Conservation (phyloP, 257 asterid genomes). For the Solanum chmielewskii region DNA sequence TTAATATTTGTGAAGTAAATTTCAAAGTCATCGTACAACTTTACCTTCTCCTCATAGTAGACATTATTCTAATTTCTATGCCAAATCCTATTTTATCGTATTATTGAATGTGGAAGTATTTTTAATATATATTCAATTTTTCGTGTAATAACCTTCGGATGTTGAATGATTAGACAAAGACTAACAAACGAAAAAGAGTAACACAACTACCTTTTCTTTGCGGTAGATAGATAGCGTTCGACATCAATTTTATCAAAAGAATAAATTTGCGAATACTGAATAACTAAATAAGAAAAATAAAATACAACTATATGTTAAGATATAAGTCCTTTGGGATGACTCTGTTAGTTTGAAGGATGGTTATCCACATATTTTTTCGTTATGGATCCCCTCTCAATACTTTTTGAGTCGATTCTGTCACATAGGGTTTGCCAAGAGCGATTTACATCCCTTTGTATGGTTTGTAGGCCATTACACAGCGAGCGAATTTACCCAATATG, state of each 20-base stretch:
- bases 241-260: neutral
- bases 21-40: neutral
- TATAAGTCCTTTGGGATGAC: too few species aligned
- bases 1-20: neutral
- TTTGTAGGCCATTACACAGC: too few species aligned
- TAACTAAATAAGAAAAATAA: neutral
- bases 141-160: neutral
- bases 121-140: too few species aligned
- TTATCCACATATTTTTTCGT: accelerated
- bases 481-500: accelerated
- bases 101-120: too few species aligned
- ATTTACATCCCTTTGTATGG: too few species aligned
- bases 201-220: neutral
- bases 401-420: too few species aligned
- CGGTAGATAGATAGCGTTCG: neutral
- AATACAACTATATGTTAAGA: neutral
- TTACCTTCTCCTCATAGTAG: neutral
- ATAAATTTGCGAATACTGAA: neutral
- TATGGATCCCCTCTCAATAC: too few species aligned
- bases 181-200: neutral
- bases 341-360: too few species aligned
- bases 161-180: neutral
- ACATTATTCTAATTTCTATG: neutral
- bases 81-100: neutral
- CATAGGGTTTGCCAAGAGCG: accelerated